Percentiles rank a stretch among this genome's conserved stretches.
These are phyloP conservation scores for Glycine tomentella DNA, from an alignment of 306 rosid species.

Conservation along the genomic window DNA sequence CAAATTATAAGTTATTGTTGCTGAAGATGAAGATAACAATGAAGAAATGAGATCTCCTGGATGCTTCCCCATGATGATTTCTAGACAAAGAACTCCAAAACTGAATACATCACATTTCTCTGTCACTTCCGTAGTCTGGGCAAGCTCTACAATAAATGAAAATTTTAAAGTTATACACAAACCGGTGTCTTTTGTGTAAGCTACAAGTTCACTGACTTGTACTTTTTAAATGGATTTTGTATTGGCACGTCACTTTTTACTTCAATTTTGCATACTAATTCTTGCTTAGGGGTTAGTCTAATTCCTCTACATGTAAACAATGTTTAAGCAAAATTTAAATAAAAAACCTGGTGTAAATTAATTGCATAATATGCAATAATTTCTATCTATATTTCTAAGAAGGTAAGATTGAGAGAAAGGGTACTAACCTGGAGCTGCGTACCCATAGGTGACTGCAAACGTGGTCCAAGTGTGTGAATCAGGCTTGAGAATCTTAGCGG, in stretches of 20 bases:
- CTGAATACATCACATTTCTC: constrained; percentile 9
- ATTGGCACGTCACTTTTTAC: too few relatives aligned
- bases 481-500: constrained; percentile 36
- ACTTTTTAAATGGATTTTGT: too few relatives aligned
- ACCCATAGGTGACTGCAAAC: constrained; percentile 37
- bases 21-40: constrained; percentile 24
- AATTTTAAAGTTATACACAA: not conserved
- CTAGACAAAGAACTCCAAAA: constrained; percentile 39
- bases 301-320: too few relatives aligned
- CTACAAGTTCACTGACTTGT: too few relatives aligned
- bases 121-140: not conserved
- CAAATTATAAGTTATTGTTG: constrained; percentile 4
- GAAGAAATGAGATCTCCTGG: constrained; percentile 32
- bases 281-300: too few relatives aligned
- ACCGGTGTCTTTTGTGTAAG: not conserved
- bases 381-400: too few relatives aligned
- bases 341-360: too few relatives aligned
- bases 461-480: constrained; percentile 30
- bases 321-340: too few relatives aligned
- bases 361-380: too few relatives aligned
- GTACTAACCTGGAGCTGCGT: constrained; percentile 45
- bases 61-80: constrained; percentile 22
- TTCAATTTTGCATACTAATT: too few relatives aligned
- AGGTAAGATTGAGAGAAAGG: too few relatives aligned
- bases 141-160: constrained; percentile 32